phyloP scores from a whole-genome alignment of 768 basidiomycete genomes.

The Tremella yokohamensis region DNA sequence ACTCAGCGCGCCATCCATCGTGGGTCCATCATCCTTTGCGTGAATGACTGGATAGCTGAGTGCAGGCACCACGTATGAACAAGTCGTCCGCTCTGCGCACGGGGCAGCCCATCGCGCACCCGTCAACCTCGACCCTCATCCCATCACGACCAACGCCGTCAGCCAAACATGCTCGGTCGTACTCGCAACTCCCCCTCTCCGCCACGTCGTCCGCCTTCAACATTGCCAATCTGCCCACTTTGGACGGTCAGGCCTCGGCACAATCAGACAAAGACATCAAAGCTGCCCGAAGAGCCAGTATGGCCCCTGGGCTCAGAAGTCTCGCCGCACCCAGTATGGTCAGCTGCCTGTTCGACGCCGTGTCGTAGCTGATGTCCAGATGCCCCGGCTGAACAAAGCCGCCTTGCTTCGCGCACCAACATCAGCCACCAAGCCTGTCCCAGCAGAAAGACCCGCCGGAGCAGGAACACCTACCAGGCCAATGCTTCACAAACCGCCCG shows the following conservation, averaged over 20 bases:
- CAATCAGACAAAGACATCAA: too few relatives aligned
- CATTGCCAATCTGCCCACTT: neutral
- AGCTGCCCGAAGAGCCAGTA: constrained; percentile 11
- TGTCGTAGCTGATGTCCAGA: constrained; percentile 7
- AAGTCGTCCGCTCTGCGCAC: constrained; percentile 15
- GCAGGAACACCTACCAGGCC: neutral
- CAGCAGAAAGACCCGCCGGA: neutral
- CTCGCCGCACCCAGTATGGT: constrained; percentile 33
- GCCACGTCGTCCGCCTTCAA: constrained; percentile 2
- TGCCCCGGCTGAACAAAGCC: constrained; percentile 27
- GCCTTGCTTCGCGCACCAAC: constrained; percentile 25
- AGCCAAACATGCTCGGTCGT: neutral
- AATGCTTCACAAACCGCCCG: neutral
- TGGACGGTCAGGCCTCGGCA: neutral
- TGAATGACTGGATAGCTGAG: neutral
- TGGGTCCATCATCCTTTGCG: constrained; percentile 7
- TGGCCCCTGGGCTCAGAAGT: constrained; percentile 23
- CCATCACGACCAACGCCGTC: too few relatives aligned
- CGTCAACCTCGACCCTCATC: too few relatives aligned
- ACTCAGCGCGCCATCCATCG: constrained; percentile 29
- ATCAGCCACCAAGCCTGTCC: neutral
- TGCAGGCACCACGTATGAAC: constrained; percentile 26
- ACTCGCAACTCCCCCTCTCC: constrained; percentile 7
- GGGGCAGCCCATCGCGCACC: neutral
- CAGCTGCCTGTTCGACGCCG: neutral